These are phyloP conservation scores for Kazachstania viticola DNA, from an alignment of 805 yeast genomes.

Conservation along the genomic window DNA sequence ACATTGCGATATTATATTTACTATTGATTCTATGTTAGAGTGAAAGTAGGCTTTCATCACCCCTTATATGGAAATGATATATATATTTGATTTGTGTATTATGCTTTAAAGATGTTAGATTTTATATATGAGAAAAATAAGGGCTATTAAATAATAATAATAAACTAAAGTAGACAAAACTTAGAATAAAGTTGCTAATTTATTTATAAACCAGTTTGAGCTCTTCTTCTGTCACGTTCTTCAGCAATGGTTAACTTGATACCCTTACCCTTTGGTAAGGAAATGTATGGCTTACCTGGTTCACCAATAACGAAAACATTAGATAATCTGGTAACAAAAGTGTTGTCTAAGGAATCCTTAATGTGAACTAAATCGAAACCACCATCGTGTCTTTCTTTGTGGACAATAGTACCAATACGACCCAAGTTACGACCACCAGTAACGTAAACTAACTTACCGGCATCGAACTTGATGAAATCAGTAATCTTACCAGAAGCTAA, in stretches of 20 bases:
- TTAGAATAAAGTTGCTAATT: background rate
- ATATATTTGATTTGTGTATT: background rate
- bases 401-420: constrained; percentile 89
- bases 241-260: constrained; percentile 89
- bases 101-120: constrained; percentile 3
- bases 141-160: background rate
- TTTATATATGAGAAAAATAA: constrained; percentile 1
- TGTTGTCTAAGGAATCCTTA: constrained; percentile 90
- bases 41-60: no score
- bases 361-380: constrained; percentile 96
- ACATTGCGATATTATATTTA: no score
- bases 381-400: constrained; percentile 97
- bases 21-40: no score
- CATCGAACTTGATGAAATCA: constrained; percentile 82
- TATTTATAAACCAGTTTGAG: constrained; percentile 49
- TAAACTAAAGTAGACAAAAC: no score
- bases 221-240: constrained; percentile 98
- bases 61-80: no score
- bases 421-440: constrained; percentile 99
- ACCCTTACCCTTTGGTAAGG: constrained; percentile 99
- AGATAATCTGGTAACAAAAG: constrained; percentile 86
- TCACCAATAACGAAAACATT: constrained; percentile 95
- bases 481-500: constrained; percentile 90
- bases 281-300: constrained; percentile 87
- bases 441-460: constrained; percentile 84